Percentiles rank a stretch among this genome's conserved stretches.
These are phyloP conservation scores for Syzygium malaccense DNA, from an alignment of 441 rosid genomes.

Conservation along the genomic window DNA sequence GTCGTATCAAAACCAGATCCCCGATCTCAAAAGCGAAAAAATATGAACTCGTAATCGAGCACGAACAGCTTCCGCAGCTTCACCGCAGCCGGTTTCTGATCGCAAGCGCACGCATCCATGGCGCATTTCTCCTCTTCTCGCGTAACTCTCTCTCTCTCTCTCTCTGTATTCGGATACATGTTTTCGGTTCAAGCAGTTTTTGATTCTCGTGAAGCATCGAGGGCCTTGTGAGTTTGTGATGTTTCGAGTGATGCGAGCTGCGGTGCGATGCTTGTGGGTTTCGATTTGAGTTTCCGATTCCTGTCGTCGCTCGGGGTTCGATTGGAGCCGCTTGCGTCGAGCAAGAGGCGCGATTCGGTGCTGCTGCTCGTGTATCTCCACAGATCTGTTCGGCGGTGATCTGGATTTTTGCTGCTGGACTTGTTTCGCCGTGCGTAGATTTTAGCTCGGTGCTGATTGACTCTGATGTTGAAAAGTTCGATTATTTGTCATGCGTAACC, in stretches of 20 bases:
- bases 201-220: background rate
- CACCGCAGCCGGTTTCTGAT: background rate
- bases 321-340: background rate
- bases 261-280: background rate
- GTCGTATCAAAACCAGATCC: background rate
- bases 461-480: background rate
- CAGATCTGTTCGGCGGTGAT: background rate
- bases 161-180: background rate
- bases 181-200: background rate
- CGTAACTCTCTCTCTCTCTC: conserved; percentile 18
- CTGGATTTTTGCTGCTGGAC: background rate
- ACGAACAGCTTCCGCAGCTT: background rate
- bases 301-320: background rate
- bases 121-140: conserved; percentile 22
- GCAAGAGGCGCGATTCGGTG: background rate
- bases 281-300: background rate
- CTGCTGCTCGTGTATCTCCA: background rate
- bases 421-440: background rate
- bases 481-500: background rate
- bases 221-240: background rate
- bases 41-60: background rate
- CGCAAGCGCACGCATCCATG: conserved; percentile 8
- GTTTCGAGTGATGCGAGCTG: background rate
- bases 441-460: background rate
- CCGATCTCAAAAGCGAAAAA: background rate